Base-by-base conservation (phyloP, 2,329 filamentous ascomycete species). In the Aspergillus chevalieri region DNA sequence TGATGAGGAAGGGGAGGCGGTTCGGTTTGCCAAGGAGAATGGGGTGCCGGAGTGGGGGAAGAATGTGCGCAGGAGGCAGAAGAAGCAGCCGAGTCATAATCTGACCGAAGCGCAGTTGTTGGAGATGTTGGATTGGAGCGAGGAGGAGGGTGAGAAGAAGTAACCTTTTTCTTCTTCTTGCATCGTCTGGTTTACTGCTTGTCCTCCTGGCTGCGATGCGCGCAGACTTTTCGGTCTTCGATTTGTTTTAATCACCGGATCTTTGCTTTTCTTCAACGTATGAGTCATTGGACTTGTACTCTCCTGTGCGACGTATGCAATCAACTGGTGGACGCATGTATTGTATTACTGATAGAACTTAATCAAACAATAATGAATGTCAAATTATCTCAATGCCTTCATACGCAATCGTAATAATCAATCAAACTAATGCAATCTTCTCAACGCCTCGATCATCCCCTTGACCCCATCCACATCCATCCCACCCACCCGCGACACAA, bases 61-160 rank as follows among this genome's bases (percentile, higher is more conserved):
- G 70, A 86, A 82, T 72, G 84, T 86, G 8, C 75, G 84, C 56
- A 79, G 81, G 66, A 78, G 85, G 58, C 85, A 89, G 72, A 78
- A 84, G 62, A 78, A 79, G 57, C 77, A 86, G 66, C 72, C 87
- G 52, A 83, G 82, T 59, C 82, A 84, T 58, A 81, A 84, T 51
- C 78, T 87, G 56, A 82, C 85, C 52, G 85, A 89, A 66, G 85
- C 86, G 70, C 85, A 90, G 65, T 85, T 91, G 58, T 79, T 83
- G 64, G 84, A 90, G 68, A 82, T 85, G 60, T 67, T 90, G 65
- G 76, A 80, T 53, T 68, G 58, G 77, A 82, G 62, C 78, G 65
- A 70, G 8, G 57, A 57, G 3, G 64, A 65, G 47, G 38, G 47
- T 30, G 64, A 58, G 43, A 62, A 61, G 55, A 63, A 61, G 44